phyloP scores from a whole-genome alignment of 2,329 filamentous ascomycete species.

The Pyrenophora teres region DNA sequence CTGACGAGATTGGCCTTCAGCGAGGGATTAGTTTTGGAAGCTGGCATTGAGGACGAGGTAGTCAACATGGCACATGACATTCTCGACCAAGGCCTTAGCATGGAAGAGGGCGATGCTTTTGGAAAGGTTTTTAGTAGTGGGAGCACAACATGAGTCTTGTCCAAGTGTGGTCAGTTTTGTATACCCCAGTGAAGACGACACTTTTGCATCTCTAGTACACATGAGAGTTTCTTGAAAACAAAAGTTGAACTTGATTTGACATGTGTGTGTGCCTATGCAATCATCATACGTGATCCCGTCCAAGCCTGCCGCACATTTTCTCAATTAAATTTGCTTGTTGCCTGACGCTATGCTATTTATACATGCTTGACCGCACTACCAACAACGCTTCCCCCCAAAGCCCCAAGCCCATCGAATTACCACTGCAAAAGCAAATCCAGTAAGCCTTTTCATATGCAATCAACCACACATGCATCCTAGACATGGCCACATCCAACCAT shows the following conservation, averaged over 20 bases:
- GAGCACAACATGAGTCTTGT: slow-evolving; percentile 3
- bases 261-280: no score
- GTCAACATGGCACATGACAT: slow-evolving; percentile 81
- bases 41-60: slow-evolving; percentile 75
- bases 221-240: no score
- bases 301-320: no score
- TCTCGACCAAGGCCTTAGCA: slow-evolving; percentile 78
- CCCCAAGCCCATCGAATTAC: not conserved
- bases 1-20: slow-evolving; percentile 85
- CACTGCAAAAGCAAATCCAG: not conserved
- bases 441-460: slow-evolving; percentile 9
- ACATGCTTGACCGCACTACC: no score
- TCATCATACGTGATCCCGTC: no score
- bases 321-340: no score
- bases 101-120: slow-evolving; percentile 73
- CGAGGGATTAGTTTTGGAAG: slow-evolving; percentile 77
- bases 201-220: no score
- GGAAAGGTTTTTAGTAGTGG: slow-evolving; percentile 49
- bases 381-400: no score
- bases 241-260: no score
- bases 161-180: no score
- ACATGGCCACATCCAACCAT: not conserved
- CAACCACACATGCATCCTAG: slow-evolving; percentile 6
- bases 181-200: no score
- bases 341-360: no score